A percentile compares a stretch with the other conserved stretches of the same genome.
Evolutionary conservation across 2,329 filamentous ascomycete species (phyloP).

Genomic region (Penicillium freii): DNA sequence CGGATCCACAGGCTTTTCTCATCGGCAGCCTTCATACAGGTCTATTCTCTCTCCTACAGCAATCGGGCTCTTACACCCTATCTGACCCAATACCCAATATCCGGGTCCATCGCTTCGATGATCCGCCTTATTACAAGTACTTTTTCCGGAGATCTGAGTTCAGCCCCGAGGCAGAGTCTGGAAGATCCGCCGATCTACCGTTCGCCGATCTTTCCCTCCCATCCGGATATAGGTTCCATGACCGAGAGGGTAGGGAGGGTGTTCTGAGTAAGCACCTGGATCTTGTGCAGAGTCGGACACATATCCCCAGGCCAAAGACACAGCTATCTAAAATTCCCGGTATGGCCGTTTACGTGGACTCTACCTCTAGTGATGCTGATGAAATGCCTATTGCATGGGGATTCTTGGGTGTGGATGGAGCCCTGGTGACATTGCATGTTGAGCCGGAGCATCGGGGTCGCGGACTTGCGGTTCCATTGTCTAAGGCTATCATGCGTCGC

Average conservation of each 20-base stretch:
- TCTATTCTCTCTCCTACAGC: slow-evolving; percentile 30
- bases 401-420: slow-evolving; percentile 40
- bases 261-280: slow-evolving; percentile 34
- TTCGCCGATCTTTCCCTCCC: slow-evolving; percentile 22
- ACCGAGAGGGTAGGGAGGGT: slow-evolving; percentile 26
- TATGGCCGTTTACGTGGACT: slow-evolving; percentile 35
- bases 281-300: slow-evolving; percentile 40
- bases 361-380: background rate
- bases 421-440: slow-evolving; percentile 41
- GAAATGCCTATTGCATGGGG: slow-evolving; percentile 42
- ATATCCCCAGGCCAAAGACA: slow-evolving; percentile 38
- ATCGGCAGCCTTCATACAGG: slow-evolving; percentile 40
- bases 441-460: slow-evolving; percentile 43
- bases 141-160: slow-evolving; percentile 30
- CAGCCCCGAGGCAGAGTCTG: background rate
- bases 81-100: slow-evolving; percentile 20
- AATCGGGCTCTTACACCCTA: slow-evolving; percentile 16
- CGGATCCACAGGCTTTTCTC: slow-evolving; percentile 33
- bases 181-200: background rate
- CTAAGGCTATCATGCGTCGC: slow-evolving; percentile 33
- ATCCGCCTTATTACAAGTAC: slow-evolving; percentile 39
- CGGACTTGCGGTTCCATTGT: slow-evolving; percentile 36
- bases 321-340: slow-evolving; percentile 34
- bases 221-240: slow-evolving; percentile 32
- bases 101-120: slow-evolving; percentile 30